Base-by-base conservation (phyloP, 352 stramenopile genomes). In the Phytophthora sojae region DNA sequence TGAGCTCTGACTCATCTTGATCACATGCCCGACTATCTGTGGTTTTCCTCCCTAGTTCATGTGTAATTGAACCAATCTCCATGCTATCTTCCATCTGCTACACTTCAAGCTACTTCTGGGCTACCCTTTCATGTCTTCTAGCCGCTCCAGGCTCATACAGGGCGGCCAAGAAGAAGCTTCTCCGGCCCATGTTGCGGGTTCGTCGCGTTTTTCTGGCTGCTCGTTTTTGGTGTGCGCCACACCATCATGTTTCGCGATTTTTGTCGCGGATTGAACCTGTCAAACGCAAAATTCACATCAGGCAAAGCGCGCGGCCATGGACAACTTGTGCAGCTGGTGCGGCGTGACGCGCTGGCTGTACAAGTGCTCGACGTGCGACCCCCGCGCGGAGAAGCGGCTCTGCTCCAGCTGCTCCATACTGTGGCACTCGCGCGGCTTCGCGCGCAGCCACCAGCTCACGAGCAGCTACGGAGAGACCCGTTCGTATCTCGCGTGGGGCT, bases 391-490 rank as follows among this genome's bases (percentile, higher is more conserved):
- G 23, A 79, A 82, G 65, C 66, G 47, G 39, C 32, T 85, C 8
- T 85, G 77, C 58, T 21, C 23, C 1, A 67, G 39, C 47, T 67
- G 59, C 61, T 84, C 75, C 42, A 71, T 57, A 17, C 56, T 67
- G 11, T 88, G 80, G 80, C 80, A 88, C 64, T 74, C 73, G 35
- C 75, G 80, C 15, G 80, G 80, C 15, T 69, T 69, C 52, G 70
- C 65, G 14, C 54, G 77, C 37, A 69, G 63, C 54, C 80, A 88
- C 53, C 57, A 61, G 44, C 54, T 86, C 45, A 71, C 64, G 32
- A 81, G 39, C 32, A 47, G 29, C 51, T 29, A 66, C 19, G 75
- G 75, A 35, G 51, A 67, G 25, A 75, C 52, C 14, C 69, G 56
- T 15, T 67, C 72, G 4, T 83, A 68, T 63, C 57, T 52, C 47